Evolutionary conservation across 768 basidiomycete genomes (phyloP), one percentile per base, ranked within the genome.

Genomic region (Roridomyces roridus): DNA sequence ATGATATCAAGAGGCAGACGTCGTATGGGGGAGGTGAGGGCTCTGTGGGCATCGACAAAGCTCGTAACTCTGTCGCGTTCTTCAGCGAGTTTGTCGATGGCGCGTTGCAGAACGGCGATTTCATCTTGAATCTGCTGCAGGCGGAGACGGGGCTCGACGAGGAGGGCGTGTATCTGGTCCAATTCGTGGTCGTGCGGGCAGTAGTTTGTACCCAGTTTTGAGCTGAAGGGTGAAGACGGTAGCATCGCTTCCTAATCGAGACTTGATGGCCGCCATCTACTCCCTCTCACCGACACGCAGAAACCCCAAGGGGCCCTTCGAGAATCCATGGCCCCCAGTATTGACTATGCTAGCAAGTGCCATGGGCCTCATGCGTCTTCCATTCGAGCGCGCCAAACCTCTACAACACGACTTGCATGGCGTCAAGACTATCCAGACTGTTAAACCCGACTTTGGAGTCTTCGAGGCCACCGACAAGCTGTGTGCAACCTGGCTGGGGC

Each of bases 401-500:
- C 21, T 57, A 20, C 31, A 40, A n/a, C 60, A 62, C 11, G 56
- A 57, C 20, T 47, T 62, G 34, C 56, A 47, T 25, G 45, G 52
- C 6, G 56, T 62, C 39, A 58, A 62, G 48, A 62, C 60, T 6
- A 48, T 62, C 0, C 53, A 62, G 48, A 62, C 60, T 5, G 36
- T 62, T 18, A 50, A 49, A 26, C 56, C 60, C 4, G 36, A 62
- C 31, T 62, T 62, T 24, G 39, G 42, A 9, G 44, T 43, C 18
- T 39, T 58, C 23, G 47, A 62, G 6, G n/a, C 46, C 0, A 52
- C 49, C 36, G 60, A 62, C 6, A 58, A 55, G 31, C 47, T 62
- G 3, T 57, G 52, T n/a, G 73, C 68, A 25, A 74, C 72, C 0
- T 77, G 74, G 76, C 54, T 77, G 1, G 75, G 75, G 6, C 76